Percentiles rank a stretch among this genome's conserved stretches.
These are phyloP conservation scores for Delphinella strobiligena DNA, from an alignment of 2,329 filamentous ascomycete genomes.

Conservation along the genomic window DNA sequence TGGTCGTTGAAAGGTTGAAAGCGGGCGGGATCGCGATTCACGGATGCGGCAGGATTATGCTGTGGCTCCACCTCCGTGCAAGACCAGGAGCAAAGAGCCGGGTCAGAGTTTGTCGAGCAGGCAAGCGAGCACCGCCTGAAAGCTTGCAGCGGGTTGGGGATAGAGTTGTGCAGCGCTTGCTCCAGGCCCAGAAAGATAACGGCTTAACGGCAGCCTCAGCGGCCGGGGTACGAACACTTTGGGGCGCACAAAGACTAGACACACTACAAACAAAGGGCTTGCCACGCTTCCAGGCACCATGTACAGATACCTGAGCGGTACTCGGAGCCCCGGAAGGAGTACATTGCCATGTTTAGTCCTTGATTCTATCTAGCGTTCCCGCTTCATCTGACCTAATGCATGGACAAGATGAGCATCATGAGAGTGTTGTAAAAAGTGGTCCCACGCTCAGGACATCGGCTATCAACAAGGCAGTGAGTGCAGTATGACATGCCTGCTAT, in stretches of 20 bases:
- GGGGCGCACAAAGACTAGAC: not conserved
- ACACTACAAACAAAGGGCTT: too few species aligned
- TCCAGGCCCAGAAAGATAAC: not conserved
- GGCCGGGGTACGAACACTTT: not conserved
- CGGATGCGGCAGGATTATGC: constrained; percentile 9
- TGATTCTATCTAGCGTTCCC: not conserved
- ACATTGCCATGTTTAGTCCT: not conserved
- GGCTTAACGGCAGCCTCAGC: not conserved
- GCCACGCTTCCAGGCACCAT: too few species aligned
- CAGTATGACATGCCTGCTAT: too few species aligned
- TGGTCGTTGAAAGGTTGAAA: constrained; percentile 10
- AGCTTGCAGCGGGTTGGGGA: constrained; percentile 8
- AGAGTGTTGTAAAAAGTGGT: too few species aligned
- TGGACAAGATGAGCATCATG: not conserved
- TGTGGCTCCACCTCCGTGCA: constrained; percentile 9
- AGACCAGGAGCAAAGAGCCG: constrained; percentile 9
- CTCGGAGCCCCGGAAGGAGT: not conserved
- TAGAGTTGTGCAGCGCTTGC: constrained; percentile 4
- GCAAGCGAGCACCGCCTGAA: constrained; percentile 8
- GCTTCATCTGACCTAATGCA: not conserved
- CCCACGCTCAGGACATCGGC: too few species aligned
- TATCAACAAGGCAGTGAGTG: too few species aligned
- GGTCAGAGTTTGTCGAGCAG: constrained; percentile 8
- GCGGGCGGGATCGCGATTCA: constrained; percentile 9
- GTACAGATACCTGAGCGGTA: too few species aligned